Percentiles rank a stretch among this genome's conserved stretches.
Evolutionary conservation across 1,284 basidiomycete genomes (phyloP).

Genomic region (Porodaedalea pini): DNA sequence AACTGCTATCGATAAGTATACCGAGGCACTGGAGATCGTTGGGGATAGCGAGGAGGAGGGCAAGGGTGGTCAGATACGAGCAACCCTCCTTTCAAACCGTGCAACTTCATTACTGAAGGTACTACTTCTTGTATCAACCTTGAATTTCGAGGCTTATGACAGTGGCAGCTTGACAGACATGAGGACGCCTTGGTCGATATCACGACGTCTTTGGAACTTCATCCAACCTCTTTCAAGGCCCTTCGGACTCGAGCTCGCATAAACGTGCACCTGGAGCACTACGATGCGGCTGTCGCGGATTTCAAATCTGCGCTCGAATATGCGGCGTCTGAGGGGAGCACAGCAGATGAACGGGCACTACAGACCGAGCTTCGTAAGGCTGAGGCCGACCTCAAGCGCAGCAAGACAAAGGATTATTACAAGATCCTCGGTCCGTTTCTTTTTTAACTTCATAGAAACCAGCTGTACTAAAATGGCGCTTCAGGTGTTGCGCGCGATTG

Average conservation of each 20-base stretch:
- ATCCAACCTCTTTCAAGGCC: slow-evolving; percentile 76
- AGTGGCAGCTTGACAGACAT: slow-evolving; percentile 53
- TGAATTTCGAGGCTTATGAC: slow-evolving; percentile 14
- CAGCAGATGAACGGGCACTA: slow-evolving; percentile 61
- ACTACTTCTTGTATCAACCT: slow-evolving; percentile 12
- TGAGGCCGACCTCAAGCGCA: slow-evolving; percentile 72
- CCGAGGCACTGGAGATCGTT: slow-evolving; percentile 64
- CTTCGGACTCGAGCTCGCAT: slow-evolving; percentile 82
- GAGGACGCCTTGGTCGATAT: slow-evolving; percentile 72
- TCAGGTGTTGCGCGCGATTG: slow-evolving; percentile 52
- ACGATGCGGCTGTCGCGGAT: slow-evolving; percentile 69
- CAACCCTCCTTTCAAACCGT: slow-evolving; percentile 78
- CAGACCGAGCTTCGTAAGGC: slow-evolving; percentile 71
- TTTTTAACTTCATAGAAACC: not conserved
- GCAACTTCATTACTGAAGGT: slow-evolving; percentile 81
- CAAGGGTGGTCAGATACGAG: slow-evolving; percentile 71
- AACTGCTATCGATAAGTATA: slow-evolving; percentile 69
- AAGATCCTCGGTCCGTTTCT: slow-evolving; percentile 55
- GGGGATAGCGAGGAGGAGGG: slow-evolving; percentile 64
- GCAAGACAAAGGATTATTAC: slow-evolving; percentile 84
- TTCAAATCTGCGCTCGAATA: slow-evolving; percentile 77
- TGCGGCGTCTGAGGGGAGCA: slow-evolving; percentile 54
- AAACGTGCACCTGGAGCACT: slow-evolving; percentile 70
- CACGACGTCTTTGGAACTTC: slow-evolving; percentile 60
- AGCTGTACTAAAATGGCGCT: not conserved